Conservation (phyloP, 208 protist species). For the Leishmania guyanensis region DNA sequence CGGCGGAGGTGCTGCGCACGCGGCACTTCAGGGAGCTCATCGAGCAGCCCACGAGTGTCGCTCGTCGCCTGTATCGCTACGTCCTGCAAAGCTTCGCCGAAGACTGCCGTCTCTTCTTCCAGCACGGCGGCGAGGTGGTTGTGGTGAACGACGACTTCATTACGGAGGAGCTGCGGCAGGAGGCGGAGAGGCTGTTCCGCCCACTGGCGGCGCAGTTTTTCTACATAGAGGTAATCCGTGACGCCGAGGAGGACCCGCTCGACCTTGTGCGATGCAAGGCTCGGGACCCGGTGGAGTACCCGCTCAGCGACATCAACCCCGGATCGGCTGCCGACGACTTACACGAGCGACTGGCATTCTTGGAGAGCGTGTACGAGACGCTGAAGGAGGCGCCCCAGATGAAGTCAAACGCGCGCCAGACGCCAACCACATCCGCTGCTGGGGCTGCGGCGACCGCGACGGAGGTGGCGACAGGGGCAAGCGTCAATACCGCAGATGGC, state of each 20-base stretch:
- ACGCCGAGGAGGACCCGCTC: conserved; percentile 38
- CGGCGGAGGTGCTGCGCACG: conserved; percentile 39
- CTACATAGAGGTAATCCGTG: conserved; percentile 84
- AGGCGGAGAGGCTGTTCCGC: conserved; percentile 66
- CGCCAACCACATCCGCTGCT: neutral
- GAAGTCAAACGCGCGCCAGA: neutral
- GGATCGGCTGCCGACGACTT: conserved; percentile 60
- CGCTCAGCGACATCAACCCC: conserved; percentile 29
- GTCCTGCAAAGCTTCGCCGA: conserved; percentile 64
- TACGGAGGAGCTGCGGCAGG: conserved; percentile 69
- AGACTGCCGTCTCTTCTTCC: conserved; percentile 72
- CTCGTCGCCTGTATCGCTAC: conserved; percentile 62
- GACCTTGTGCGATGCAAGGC: conserved; percentile 75
- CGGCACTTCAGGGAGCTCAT: conserved; percentile 72
- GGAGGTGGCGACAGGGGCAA: neutral
- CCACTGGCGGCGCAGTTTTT: conserved; percentile 60
- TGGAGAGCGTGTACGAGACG: conserved; percentile 63
- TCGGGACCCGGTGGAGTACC: conserved; percentile 70
- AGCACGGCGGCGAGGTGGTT: conserved; percentile 78
- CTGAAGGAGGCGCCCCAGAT: conserved; percentile 30
- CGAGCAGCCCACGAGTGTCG: conserved; percentile 48
- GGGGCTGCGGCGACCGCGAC: neutral
- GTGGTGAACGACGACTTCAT: conserved; percentile 89
- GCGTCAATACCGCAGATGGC: neutral
- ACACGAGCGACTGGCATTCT: conserved; percentile 45